Evolutionary conservation across 495 filamentous ascomycete genomes (phyloP), one percentile per base, ranked within the genome.

Genomic region (Trypethelium eluteriae): DNA sequence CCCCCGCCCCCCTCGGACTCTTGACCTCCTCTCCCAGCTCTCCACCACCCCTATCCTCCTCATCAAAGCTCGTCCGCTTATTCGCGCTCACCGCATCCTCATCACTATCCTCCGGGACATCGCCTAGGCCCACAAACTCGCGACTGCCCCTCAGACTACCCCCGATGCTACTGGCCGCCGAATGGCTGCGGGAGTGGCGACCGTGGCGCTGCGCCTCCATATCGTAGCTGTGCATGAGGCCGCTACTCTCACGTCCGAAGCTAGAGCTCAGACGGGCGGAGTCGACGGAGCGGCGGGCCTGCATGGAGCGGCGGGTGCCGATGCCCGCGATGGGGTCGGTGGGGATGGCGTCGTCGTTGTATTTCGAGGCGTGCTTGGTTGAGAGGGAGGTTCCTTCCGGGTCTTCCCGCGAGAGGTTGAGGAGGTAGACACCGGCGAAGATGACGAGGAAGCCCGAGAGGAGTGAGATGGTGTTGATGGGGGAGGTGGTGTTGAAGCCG

Each of bases 401-500:
- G 73, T 98, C 94, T 68, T 86, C 82, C 64, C 95, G 89, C 9
- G 92, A 96, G 38, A 98, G 87, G 72, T 98, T 98, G 70, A 98
- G 86, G 4, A 98, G 87, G 76, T 98, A 98, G 47, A 98, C 94
- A 49, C 94, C 94, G 2, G 93, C 88, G 78, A 98, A 98, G 68
- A 96, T 98, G 66, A 96, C 85, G 62, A 98, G 85, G 81, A 98
- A 98, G 65, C 94, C 94, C 73, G 87, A 91, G 61, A 98, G 82
- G 35, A 98, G 81, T 38, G 95, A 95, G 70, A 98, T 87, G 12
- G 92, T 98, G 78, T 94, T 96, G 69, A 97, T 89, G 2, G 88
- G 83, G 74, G 96, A 90, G 38, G 90, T 91, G 44, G 94, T 98
- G 74, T 98, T 98, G 84, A 98, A 98, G 61, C 94, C 94, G 67